Percentiles rank a stretch among this genome's conserved stretches.
Conservation (phyloP, 225 moss, liverwort and hornwort species). For the Ulota crispa region DNA sequence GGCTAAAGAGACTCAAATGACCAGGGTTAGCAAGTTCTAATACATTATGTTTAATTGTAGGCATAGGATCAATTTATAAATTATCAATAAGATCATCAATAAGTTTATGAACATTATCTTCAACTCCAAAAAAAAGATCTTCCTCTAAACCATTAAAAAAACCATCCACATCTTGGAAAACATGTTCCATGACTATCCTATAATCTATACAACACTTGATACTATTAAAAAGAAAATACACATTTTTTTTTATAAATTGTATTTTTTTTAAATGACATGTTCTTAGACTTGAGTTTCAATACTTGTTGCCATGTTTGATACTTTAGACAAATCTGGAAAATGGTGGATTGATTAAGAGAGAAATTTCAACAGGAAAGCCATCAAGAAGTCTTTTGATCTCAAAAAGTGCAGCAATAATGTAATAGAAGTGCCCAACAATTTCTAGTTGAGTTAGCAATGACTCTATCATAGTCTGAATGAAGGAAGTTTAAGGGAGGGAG, state of each 20-base stretch:
- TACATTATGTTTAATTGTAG: no score
- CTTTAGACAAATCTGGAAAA: constrained; percentile 1
- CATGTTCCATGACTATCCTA: constrained; percentile 4
- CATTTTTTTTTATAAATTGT: background rate
- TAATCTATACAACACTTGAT: no score
- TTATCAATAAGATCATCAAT: no score
- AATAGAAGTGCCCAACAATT: constrained; percentile 4
- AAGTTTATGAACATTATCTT: no score
- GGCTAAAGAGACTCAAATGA: no score
- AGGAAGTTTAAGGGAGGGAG: constrained; percentile 55
- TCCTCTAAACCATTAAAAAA: background rate
- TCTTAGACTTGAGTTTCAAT: background rate
- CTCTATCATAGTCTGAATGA: constrained; percentile 43
- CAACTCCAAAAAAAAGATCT: background rate
- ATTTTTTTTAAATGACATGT: background rate
- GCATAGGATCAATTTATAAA: no score
- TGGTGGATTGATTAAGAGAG: background rate
- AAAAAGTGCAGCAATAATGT: background rate
- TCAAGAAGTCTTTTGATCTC: background rate
- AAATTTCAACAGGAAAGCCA: background rate
- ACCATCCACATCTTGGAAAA: constrained; percentile 15
- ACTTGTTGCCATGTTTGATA: background rate
- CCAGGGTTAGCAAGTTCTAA: no score
- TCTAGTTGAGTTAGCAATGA: constrained; percentile 60
- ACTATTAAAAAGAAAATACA: no score